phyloP scores from a whole-genome alignment of 1,139 yeast species.

The Saccharomyces hybrid region DNA sequence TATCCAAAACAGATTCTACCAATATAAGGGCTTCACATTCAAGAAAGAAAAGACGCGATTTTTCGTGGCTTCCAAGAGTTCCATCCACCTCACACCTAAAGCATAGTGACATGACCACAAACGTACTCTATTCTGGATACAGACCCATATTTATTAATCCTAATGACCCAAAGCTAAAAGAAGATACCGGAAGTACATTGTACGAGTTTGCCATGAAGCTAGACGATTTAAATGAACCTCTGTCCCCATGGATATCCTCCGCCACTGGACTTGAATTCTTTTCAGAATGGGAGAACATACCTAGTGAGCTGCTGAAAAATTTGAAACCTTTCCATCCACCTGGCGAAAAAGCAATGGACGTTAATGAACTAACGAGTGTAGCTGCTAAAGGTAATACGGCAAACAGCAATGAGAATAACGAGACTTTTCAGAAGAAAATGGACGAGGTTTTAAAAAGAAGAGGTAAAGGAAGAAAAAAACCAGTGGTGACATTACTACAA shows the following conservation, averaged over 20 bases:
- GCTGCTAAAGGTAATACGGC: not conserved
- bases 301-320: constrained; percentile 20
- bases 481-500: constrained; percentile 13
- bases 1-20: not conserved
- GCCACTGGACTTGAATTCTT: constrained; percentile 31
- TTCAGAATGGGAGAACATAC: constrained; percentile 32
- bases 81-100: constrained; percentile 23
- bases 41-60: constrained; percentile 15
- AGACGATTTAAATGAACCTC: constrained; percentile 23
- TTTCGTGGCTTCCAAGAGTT: constrained; percentile 27
- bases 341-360: not conserved
- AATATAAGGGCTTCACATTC: not conserved
- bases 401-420: not conserved
- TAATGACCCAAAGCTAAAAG: constrained; percentile 8
- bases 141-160: constrained; percentile 25
- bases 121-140: constrained; percentile 28
- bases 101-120: constrained; percentile 20
- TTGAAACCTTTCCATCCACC: constrained; percentile 24
- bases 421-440: constrained; percentile 7
- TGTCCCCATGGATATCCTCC: constrained; percentile 24
- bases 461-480: constrained; percentile 7
- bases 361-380: not conserved
- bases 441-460: constrained; percentile 8
- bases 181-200: constrained; percentile 13
- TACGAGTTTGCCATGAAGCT: constrained; percentile 29